Evolutionary conservation across 768 basidiomycete species (phyloP), one percentile per base, ranked within the genome.

Genomic region (Leucocoprinus birnbaumii): DNA sequence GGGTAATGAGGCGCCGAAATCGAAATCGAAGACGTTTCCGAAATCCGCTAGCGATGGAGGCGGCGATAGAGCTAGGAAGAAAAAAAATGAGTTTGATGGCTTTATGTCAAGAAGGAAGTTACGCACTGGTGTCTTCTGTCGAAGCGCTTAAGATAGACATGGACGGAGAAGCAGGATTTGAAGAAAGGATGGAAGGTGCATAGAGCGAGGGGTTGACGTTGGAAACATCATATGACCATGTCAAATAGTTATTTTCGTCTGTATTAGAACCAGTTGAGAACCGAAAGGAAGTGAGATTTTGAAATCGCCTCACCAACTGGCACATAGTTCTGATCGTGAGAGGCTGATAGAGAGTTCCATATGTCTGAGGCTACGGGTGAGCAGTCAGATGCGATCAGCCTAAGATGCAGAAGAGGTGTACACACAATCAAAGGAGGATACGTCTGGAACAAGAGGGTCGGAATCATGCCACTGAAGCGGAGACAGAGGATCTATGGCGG

Each of bases 101-200:
- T 49, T 52, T 2, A 37, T 2, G 19, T 34, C 2, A 57, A 19
- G 22, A 38, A 45, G 27, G 16, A 51, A 3, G 57, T 60, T 48
- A 52, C 51, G 25, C 58, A 74, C 71, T 64, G 59, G 70, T 70
- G 27, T 60, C 62, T 27, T 71, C 68, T n/a, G 71, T 69, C 11
- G 68, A 71, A 56, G 63, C 66, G 48, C 67, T 66, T 9, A 64
- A 59, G 16, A 68, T 53, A 11, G 71, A 69, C 45, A 66, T 62
- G 16, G 69, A 63, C n/a, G 68, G 67, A 14, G 68, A 68, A 57
- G 55, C 48, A 38, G 49, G 54, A 34, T 56, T 44, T 24, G 60
- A 55, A 14, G 55, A 43, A 7, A 45, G 37, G 1, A 46, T 22
- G 25, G 53, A 55, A 42, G 46, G 35, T 2, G 53, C 53, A 47